Conservation (phyloP, 495 filamentous ascomycete genomes). For the Annulohypoxylon moriforme region DNA sequence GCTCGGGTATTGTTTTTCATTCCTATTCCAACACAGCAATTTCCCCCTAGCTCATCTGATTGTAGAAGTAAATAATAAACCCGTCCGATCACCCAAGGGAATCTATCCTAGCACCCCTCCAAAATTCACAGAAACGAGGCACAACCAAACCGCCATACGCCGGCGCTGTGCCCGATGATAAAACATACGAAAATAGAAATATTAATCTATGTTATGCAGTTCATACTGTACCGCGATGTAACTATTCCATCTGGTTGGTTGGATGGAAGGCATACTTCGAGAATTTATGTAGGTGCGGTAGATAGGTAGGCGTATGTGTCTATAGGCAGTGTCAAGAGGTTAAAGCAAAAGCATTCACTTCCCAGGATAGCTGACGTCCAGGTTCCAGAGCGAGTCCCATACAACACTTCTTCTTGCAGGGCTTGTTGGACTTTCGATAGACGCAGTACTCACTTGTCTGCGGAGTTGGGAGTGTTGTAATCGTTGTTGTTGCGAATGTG, state of each 20-base stretch:
- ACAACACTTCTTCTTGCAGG: slow-evolving; percentile 59
- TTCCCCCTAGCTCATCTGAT: slow-evolving; percentile 9
- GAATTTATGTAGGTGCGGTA: background rate
- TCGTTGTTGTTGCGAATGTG: slow-evolving; percentile 35
- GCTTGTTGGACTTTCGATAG: slow-evolving; percentile 49
- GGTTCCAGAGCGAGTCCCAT: slow-evolving; percentile 66
- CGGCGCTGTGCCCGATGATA: slow-evolving; percentile 34
- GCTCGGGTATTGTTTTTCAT: slow-evolving; percentile 18
- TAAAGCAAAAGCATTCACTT: slow-evolving; percentile 33
- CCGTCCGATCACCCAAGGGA: slow-evolving; percentile 4
- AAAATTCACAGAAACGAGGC: background rate
- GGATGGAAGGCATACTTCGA: background rate
- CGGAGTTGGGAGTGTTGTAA: slow-evolving; percentile 40
- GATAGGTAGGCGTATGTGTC: slow-evolving; percentile 1
- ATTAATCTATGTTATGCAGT: slow-evolving; percentile 26
- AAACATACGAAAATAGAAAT: slow-evolving; percentile 4
- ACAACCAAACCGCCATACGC: slow-evolving; percentile 22
- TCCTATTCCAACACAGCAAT: slow-evolving; percentile 22
- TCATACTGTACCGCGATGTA: slow-evolving; percentile 11
- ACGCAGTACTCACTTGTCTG: slow-evolving; percentile 49
- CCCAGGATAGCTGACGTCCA: slow-evolving; percentile 59
- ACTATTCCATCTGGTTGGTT: background rate
- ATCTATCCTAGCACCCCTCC: slow-evolving; percentile 20
- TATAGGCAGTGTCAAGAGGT: background rate
- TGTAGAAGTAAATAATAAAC: slow-evolving; percentile 8